Conservation (phyloP, 169 alveolate genomes). For the Plasmodium vivax region DNA sequence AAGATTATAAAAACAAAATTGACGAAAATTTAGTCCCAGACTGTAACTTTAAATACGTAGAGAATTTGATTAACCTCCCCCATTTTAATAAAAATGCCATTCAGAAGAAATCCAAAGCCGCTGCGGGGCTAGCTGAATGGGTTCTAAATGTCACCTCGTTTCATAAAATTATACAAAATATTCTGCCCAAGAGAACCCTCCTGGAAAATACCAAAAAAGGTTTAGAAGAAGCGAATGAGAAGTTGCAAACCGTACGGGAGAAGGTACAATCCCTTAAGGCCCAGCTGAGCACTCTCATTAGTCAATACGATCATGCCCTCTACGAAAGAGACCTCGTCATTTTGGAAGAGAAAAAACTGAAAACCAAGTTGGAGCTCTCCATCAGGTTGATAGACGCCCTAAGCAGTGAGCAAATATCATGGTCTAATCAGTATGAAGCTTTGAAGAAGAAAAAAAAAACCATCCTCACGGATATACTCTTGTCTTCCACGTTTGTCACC, state of each 20-base stretch:
- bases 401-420: slow-evolving; percentile 94
- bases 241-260: slow-evolving; percentile 91
- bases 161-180: slow-evolving; percentile 93
- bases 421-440: slow-evolving; percentile 91
- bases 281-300: slow-evolving; percentile 84
- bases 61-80: slow-evolving; percentile 83
- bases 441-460: slow-evolving; percentile 89
- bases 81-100: slow-evolving; percentile 91
- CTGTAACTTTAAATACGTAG: slow-evolving; percentile 91
- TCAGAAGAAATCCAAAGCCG: slow-evolving; percentile 93
- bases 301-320: slow-evolving; percentile 92
- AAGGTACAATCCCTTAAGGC: slow-evolving; percentile 89
- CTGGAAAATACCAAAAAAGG: slow-evolving; percentile 91
- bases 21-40: slow-evolving; percentile 91
- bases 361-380: slow-evolving; percentile 94
- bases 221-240: slow-evolving; percentile 93
- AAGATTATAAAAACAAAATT: slow-evolving; percentile 90
- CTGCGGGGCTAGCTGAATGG: slow-evolving; percentile 91
- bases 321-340: slow-evolving; percentile 94
- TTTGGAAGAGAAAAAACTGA: slow-evolving; percentile 93
- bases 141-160: slow-evolving; percentile 91
- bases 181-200: slow-evolving; percentile 94
- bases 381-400: slow-evolving; percentile 93
- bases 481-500: slow-evolving; percentile 95
- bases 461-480: slow-evolving; percentile 93